Evolutionary conservation across 2,329 filamentous ascomycete species (phyloP).

Genomic region (Plectosphaerella cucumerina): DNA sequence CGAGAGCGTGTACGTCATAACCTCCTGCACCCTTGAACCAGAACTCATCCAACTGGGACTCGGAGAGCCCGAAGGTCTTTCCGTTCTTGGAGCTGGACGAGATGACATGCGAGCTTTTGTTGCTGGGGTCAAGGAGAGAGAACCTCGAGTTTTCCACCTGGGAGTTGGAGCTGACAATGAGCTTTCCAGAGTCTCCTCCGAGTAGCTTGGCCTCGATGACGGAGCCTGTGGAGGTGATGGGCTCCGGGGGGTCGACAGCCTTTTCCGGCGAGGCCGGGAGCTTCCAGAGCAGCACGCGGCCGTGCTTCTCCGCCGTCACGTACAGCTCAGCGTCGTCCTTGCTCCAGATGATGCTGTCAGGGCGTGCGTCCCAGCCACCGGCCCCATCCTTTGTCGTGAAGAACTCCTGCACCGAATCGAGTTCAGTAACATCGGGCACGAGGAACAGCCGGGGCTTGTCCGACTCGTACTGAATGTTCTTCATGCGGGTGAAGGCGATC

Average conservation of each 20-base stretch:
- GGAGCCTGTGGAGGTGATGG: constrained; percentile 49
- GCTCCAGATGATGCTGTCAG: constrained; percentile 54
- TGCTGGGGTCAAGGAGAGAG: constrained; percentile 48
- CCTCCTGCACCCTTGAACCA: constrained; percentile 60
- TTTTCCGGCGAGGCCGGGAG: constrained; percentile 51
- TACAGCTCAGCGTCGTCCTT: constrained; percentile 60
- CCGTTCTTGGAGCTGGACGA: constrained; percentile 66
- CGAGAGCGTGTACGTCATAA: constrained; percentile 66
- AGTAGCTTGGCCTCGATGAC: constrained; percentile 52
- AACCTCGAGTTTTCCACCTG: constrained; percentile 71
- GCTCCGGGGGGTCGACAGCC: constrained; percentile 42
- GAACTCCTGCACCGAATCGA: constrained; percentile 57
- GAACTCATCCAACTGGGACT: constrained; percentile 61
- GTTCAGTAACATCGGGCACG: constrained; percentile 54
- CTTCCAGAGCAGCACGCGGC: constrained; percentile 57
- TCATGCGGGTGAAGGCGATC: constrained; percentile 78
- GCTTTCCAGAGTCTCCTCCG: constrained; percentile 32
- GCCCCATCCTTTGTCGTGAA: constrained; percentile 58
- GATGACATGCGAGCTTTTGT: constrained; percentile 35
- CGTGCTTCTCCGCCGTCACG: constrained; percentile 69
- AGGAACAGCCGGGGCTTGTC: constrained; percentile 70
- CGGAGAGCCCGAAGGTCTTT: constrained; percentile 61
- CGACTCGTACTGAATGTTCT: constrained; percentile 70
- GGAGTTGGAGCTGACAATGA: constrained; percentile 66
- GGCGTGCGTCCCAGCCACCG: constrained; percentile 57